These are phyloP conservation scores for Pezicula neosporulosa DNA, from an alignment of 2,329 filamentous ascomycete species.

Conservation along the genomic window DNA sequence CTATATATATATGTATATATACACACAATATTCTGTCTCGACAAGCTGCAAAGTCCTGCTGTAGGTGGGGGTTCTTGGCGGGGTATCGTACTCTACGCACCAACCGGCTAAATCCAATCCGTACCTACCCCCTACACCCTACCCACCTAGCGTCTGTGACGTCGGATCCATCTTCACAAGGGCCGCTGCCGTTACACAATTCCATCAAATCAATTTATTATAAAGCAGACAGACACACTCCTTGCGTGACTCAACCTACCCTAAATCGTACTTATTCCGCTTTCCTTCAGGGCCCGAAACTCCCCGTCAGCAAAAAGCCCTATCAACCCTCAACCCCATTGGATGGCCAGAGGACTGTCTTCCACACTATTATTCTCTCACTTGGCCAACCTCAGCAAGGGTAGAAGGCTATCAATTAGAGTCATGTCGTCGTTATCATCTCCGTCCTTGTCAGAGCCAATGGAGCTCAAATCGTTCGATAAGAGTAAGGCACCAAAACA, in stretches of 20 bases:
- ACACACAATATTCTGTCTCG: too few relatives aligned
- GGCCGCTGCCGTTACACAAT: too few relatives aligned
- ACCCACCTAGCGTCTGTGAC: background rate
- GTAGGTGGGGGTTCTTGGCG: background rate
- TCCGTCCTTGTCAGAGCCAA: background rate
- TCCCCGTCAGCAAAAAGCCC: background rate
- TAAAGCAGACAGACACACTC: too few relatives aligned
- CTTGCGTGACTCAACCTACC: too few relatives aligned
- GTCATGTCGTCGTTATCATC: background rate
- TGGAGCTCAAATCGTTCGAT: slow-evolving; percentile 1
- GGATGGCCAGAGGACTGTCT: background rate
- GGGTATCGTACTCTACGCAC: too few relatives aligned
- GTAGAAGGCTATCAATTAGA: background rate
- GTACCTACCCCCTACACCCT: background rate
- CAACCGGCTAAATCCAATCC: background rate
- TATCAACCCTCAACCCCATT: background rate
- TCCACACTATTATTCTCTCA: background rate
- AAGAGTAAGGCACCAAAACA: slow-evolving; percentile 12
- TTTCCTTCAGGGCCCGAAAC: too few relatives aligned
- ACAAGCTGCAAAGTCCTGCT: background rate
- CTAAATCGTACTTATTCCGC: too few relatives aligned
- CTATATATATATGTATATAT: background rate
- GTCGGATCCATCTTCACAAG: background rate
- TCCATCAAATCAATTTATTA: too few relatives aligned
- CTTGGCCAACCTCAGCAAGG: background rate